A percentile compares a stretch with the other conserved stretches of the same genome.
Evolutionary conservation across 352 stramenopile species (phyloP).

Genomic region (Phytopythium vexans): DNA sequence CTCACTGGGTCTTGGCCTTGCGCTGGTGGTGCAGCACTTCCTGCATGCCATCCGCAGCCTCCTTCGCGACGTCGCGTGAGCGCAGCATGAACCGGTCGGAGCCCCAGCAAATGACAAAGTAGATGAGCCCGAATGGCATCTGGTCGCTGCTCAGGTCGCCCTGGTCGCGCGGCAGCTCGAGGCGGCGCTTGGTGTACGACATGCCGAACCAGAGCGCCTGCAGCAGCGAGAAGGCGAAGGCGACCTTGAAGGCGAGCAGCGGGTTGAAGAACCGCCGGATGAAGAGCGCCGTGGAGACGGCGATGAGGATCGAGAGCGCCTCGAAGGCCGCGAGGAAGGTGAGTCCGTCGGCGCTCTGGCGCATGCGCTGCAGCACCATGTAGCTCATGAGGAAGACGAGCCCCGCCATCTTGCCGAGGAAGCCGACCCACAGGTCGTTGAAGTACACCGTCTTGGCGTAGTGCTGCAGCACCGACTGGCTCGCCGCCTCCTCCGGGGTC

Average conservation of each 20-base stretch:
- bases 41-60: constrained; percentile 58
- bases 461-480: constrained; percentile 73
- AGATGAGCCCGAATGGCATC: constrained; percentile 65
- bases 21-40: constrained; percentile 29
- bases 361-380: constrained; percentile 61
- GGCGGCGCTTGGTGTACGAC: constrained; percentile 46
- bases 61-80: constrained; percentile 55
- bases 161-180: constrained; percentile 35
- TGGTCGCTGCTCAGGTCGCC: constrained; percentile 63
- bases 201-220: constrained; percentile 63
- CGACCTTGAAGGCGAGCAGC: constrained; percentile 73
- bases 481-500: constrained; percentile 31
- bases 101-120: constrained; percentile 73
- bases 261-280: constrained; percentile 56
- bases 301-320: constrained; percentile 53
- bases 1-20: constrained; percentile 12
- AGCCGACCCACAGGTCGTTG: constrained; percentile 82
- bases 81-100: constrained; percentile 83
- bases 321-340: constrained; percentile 64
- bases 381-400: constrained; percentile 67
- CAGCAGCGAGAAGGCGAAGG: constrained; percentile 71
- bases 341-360: constrained; percentile 35
- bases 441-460: constrained; percentile 86
- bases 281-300: constrained; percentile 53
- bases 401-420: constrained; percentile 71